A percentile compares a stretch with the other conserved stretches of the same genome.
These are phyloP conservation scores for Didymella arachidicola DNA, from an alignment of 2,329 filamentous ascomycete genomes.

Conservation along the genomic window DNA sequence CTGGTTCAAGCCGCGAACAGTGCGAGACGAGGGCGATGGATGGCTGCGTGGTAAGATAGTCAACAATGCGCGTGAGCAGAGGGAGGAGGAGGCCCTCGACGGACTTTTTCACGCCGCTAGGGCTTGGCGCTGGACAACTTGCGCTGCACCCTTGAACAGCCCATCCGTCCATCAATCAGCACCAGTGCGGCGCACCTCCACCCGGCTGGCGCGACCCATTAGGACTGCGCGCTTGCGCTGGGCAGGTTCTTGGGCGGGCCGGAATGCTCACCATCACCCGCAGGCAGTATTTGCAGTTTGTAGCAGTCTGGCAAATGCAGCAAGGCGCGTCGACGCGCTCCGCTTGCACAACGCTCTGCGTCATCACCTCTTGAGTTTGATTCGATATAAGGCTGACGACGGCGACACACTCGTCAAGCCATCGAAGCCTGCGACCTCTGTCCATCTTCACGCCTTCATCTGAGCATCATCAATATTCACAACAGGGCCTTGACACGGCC, in stretches of 20 bases:
- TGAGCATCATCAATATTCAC: constrained; percentile 6
- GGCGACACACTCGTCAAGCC: constrained; percentile 21
- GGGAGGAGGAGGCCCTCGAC: background rate
- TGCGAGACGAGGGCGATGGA: constrained; percentile 12
- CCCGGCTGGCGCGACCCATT: constrained; percentile 16
- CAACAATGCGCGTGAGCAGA: constrained; percentile 1
- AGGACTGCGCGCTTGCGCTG: constrained; percentile 13
- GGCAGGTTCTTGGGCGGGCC: constrained; percentile 15
- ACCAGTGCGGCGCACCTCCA: constrained; percentile 11
- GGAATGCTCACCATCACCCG: constrained; percentile 6
- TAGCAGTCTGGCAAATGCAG: constrained; percentile 21
- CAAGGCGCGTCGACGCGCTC: constrained; percentile 27
- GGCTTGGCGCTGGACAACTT: background rate
- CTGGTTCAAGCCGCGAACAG: constrained; percentile 19
- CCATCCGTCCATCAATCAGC: constrained; percentile 27
- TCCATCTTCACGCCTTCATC: background rate
- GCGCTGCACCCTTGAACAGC: constrained; percentile 4
- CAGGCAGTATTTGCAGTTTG: constrained; percentile 16
- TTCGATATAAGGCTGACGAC: constrained; percentile 31
- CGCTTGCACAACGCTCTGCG: constrained; percentile 23
- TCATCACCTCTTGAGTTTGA: constrained; percentile 23
- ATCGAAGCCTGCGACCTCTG: background rate
- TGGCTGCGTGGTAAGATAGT: background rate
- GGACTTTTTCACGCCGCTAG: constrained; percentile 6
- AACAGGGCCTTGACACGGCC: background rate